Evolutionary conservation across 108 stramenopile species (phyloP), one percentile per base, ranked within the genome.

Genomic region (Asterionellopsis glacialis): DNA sequence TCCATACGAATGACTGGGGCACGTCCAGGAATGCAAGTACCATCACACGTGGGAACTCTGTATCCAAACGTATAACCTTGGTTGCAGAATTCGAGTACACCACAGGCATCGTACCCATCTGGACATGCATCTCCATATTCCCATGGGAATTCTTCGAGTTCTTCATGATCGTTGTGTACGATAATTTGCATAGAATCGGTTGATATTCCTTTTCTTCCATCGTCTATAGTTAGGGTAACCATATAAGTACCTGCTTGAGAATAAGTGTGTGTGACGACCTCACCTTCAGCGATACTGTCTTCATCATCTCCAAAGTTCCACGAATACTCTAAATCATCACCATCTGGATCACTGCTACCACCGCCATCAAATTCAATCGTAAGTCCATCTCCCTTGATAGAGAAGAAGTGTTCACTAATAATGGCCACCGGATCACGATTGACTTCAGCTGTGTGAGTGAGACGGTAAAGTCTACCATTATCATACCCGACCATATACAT

Each of bases 251-350:
- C 69, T 1, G 23, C 9, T 38, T 21, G 24, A 9, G 10, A 12
- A 41, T 56, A 70, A 4, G 16, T 16, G 39, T 57, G 11, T 5
- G 13, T 15, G 41, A 26, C 12, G 2, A 19, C 39, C 10, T 9
- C 16, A 16, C 15, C 12, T 3, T 27, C 25, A 3, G 18, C 52
- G 9, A 48, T 21, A 45, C 33, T 41, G 18, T 63, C 42, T 27
- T 16, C 45, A 14, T 51, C 57, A 39, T 64, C 73, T 18, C 50
- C 63, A 44, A 74, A 69, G 41, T 74, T 67, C 73, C 73, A 74
- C 12, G 14, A 12, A 40, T 58, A 74, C 11, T 33, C 38, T 26
- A 74, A 59, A 0, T 22, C 42, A 25, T 74, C 67, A 21, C 63
- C 73, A 39, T 74, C 73, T n/a, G 73, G 67, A 25, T 74, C 73